phyloP scores from a whole-genome alignment of 140 eudicot species.

The Anethum foeniculum region DNA sequence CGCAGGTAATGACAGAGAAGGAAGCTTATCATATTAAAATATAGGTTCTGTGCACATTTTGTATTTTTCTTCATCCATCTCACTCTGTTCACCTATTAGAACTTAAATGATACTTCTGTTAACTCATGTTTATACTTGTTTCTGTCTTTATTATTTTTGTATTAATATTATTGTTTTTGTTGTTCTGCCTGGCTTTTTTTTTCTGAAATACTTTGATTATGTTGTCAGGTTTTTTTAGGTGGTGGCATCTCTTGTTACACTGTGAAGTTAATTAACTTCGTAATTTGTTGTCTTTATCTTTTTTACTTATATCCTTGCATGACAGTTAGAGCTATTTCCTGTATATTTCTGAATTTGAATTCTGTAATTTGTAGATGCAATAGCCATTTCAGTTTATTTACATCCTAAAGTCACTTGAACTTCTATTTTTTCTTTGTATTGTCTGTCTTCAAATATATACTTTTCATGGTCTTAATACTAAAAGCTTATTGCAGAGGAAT shows the following conservation, averaged over 20 bases:
- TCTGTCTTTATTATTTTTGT: neutral
- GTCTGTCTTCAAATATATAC: neutral
- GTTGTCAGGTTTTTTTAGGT: neutral
- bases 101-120: neutral
- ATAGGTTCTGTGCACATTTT: neutral
- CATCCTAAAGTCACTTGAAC: neutral
- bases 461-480: conserved; percentile 17
- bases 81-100: neutral
- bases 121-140: neutral
- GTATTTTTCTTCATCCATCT: neutral
- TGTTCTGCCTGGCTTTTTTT: neutral
- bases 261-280: neutral
- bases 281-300: neutral
- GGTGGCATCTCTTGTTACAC: neutral
- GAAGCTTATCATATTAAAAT: conserved; percentile 8
- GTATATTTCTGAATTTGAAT: neutral
- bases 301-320: neutral
- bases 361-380: neutral
- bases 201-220: neutral
- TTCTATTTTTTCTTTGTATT: neutral
- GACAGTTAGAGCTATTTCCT: neutral
- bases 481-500: conserved; percentile 65
- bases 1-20: conserved; percentile 60
- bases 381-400: neutral
- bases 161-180: neutral